Percentiles rank a stretch among this genome's conserved stretches.
phyloP scores from a whole-genome alignment of 257 asterid species.

The Perilla frutescens region DNA sequence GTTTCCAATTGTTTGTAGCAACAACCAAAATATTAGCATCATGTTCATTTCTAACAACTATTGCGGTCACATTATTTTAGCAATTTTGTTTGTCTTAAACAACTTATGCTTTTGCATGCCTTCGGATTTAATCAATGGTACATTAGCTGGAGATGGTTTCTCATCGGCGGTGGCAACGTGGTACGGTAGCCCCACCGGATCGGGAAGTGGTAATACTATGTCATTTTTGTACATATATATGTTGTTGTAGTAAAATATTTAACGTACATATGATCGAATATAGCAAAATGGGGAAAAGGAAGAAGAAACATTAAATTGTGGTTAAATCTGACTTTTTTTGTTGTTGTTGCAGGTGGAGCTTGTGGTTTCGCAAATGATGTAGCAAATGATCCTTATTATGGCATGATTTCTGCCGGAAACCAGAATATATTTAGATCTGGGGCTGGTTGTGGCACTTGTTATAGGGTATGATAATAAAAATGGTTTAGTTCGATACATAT shows the following conservation, averaged over 20 bases:
- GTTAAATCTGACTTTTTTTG: too few relatives aligned
- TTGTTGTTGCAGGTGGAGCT: constrained; percentile 42
- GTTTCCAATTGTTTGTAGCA: too few relatives aligned
- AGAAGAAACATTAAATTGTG: too few relatives aligned
- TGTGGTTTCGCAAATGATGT: constrained; percentile 48
- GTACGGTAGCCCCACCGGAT: constrained; percentile 28
- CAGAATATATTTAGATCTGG: constrained; percentile 36
- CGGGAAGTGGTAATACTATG: constrained; percentile 31
- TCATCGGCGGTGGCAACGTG: constrained; percentile 35
- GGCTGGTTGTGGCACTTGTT: constrained; percentile 56
- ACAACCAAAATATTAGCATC: neutral
- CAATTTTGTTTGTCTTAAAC: neutral
- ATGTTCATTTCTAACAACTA: neutral
- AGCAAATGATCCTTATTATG: constrained; percentile 31
- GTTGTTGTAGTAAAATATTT: too few relatives aligned
- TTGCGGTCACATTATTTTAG: neutral
- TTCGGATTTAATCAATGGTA: too few relatives aligned
- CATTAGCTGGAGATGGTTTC: neutral
- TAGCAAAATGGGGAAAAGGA: too few relatives aligned
- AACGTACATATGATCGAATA: too few relatives aligned
- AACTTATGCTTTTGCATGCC: neutral
- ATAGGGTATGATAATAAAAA: constrained; percentile 30
- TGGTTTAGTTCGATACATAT: too few relatives aligned
- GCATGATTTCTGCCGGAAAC: constrained; percentile 52
- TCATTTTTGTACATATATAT: too few relatives aligned